These are phyloP conservation scores for Candida dajiaensis DNA, from an alignment of 805 yeast species.

Conservation along the genomic window DNA sequence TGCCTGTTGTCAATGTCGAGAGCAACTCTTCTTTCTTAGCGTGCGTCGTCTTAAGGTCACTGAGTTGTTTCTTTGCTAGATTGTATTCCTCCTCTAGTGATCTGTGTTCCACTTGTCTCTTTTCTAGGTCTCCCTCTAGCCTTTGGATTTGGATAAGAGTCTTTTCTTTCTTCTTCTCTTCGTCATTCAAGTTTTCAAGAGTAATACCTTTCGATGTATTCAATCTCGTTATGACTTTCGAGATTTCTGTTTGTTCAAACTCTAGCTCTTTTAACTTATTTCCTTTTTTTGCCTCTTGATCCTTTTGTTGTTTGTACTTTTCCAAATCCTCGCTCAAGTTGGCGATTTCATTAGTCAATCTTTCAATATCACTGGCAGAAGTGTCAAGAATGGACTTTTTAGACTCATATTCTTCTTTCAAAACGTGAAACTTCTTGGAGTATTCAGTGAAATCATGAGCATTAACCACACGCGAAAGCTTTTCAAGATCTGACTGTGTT, in stretches of 20 bases:
- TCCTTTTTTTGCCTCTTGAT: conserved; percentile 54
- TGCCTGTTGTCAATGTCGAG: conserved; percentile 80
- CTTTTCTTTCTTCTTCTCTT: conserved; percentile 30
- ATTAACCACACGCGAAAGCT: conserved; percentile 62
- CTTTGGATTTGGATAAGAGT: conserved; percentile 30
- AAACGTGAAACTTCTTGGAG: conserved; percentile 35
- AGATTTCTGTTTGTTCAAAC: conserved; percentile 43
- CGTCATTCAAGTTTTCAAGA: conserved; percentile 52
- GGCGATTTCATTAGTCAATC: conserved; percentile 47
- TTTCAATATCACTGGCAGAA: conserved; percentile 38
- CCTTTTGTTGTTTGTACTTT: conserved; percentile 45
- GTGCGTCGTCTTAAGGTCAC: conserved; percentile 39
- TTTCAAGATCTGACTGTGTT: conserved; percentile 74
- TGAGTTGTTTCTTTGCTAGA: conserved; percentile 37
- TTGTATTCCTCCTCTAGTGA: conserved; percentile 41
- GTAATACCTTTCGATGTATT: conserved; percentile 58
- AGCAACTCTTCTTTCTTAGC: conserved; percentile 69
- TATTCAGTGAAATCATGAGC: conserved; percentile 62
- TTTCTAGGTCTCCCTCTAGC: conserved; percentile 28
- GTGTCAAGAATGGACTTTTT: conserved; percentile 35
- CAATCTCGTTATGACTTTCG: conserved; percentile 63
- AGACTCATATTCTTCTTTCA: conserved; percentile 36
- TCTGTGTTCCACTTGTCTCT: conserved; percentile 33
- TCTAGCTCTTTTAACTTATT: conserved; percentile 58
- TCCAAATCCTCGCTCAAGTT: conserved; percentile 57